These are phyloP conservation scores for Fusarium sp. DNA, from an alignment of 2,329 filamentous ascomycete species.

Conservation along the genomic window DNA sequence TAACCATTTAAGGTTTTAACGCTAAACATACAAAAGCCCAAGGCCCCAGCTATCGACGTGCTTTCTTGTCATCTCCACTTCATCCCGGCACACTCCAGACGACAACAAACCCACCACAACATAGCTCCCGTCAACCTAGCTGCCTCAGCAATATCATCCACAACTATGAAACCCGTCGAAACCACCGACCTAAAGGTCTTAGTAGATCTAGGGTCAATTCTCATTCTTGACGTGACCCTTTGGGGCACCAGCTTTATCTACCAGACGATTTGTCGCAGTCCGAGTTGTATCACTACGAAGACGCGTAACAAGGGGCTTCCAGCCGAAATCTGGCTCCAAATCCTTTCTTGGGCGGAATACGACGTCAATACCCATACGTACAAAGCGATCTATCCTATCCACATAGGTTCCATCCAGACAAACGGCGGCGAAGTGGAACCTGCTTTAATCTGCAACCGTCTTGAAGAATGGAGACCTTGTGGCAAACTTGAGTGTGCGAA, in stretches of 20 bases:
- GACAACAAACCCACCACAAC: no score
- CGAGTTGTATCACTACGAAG: not conserved
- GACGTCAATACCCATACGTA: not conserved
- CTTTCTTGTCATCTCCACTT: no score
- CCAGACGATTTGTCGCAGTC: rapidly evolving
- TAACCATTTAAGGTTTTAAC: no score
- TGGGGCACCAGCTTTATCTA: not conserved
- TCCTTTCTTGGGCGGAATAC: not conserved
- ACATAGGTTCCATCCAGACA: rapidly evolving
- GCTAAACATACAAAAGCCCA: no score
- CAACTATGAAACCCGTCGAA: not conserved
- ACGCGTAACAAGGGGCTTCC: not conserved
- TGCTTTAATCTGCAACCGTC: not conserved
- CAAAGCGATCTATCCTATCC: not conserved
- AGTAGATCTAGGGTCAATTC: not conserved
- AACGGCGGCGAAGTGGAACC: rapidly evolving
- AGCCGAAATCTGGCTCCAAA: slow-evolving; percentile 5
- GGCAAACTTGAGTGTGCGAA: no score
- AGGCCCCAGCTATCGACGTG: no score
- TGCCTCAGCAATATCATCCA: not conserved
- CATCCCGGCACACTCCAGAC: no score
- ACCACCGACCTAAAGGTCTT: rapidly evolving
- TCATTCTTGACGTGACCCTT: not conserved
- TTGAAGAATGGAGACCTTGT: no score
- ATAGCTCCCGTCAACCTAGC: no score